Conservation (phyloP, 768 basidiomycete genomes). For the Boletus pseudo-olivaceus region DNA sequence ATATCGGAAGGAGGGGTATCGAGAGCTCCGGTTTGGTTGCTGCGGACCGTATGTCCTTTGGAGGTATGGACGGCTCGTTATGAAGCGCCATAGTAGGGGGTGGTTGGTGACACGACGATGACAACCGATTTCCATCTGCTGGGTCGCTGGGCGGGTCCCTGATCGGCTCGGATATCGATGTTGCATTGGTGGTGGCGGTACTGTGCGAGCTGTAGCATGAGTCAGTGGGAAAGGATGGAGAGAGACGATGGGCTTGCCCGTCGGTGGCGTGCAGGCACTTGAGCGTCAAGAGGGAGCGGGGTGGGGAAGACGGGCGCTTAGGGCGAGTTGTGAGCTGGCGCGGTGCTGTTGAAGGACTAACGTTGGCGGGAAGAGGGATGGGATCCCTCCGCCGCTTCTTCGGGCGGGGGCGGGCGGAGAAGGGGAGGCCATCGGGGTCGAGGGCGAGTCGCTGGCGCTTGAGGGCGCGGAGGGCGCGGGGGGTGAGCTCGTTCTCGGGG, state of each 20-base stretch:
- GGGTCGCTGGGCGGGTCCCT: background rate
- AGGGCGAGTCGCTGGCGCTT: slow-evolving; percentile 31
- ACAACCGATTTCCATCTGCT: background rate
- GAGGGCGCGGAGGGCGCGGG: slow-evolving; percentile 33
- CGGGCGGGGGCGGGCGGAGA: slow-evolving; percentile 10
- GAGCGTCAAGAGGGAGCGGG: slow-evolving; percentile 6
- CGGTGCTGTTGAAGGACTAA: background rate
- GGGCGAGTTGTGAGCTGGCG: background rate
- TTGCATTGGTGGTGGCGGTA: background rate
- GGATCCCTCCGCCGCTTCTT: slow-evolving; percentile 24
- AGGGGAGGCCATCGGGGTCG: slow-evolving; percentile 28
- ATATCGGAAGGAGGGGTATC: background rate
- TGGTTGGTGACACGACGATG: background rate
- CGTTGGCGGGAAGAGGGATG: background rate
- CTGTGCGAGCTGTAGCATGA: background rate
- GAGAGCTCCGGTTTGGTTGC: background rate
- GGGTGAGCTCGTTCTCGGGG: slow-evolving; percentile 31
- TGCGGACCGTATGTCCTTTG: background rate
- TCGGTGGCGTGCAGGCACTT: background rate
- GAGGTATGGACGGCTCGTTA: background rate
- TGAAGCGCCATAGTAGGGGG: background rate
- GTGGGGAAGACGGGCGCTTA: slow-evolving; percentile 16
- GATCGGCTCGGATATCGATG: slow-evolving; percentile 4
- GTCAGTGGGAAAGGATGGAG: background rate
- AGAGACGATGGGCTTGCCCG: background rate